Evolutionary conservation across 1,139 yeast species (phyloP).

Genomic region (Yamadazyma sp.): DNA sequence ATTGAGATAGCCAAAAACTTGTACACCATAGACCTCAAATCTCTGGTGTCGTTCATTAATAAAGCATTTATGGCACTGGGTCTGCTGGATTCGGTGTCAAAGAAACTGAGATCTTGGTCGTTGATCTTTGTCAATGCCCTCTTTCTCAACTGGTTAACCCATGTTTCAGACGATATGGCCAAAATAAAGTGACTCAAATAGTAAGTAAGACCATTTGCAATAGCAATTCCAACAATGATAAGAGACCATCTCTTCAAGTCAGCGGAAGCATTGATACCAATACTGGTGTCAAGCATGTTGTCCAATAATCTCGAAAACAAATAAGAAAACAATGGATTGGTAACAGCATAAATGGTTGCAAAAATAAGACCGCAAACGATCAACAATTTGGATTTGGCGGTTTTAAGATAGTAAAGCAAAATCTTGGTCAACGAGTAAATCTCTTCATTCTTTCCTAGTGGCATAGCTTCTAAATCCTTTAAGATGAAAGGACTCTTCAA

Average conservation of each 20-base stretch:
- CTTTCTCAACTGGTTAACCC: constrained; percentile 62
- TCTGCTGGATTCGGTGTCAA: constrained; percentile 33
- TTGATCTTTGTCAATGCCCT: constrained; percentile 48
- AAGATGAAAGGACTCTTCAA: constrained; percentile 26
- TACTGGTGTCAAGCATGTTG: constrained; percentile 50
- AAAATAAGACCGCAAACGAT: constrained; percentile 52
- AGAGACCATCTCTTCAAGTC: constrained; percentile 63
- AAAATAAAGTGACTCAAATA: constrained; percentile 53
- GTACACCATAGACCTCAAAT: constrained; percentile 62
- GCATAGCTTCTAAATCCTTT: constrained; percentile 17
- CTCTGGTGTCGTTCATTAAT: constrained; percentile 78
- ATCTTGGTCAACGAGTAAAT: constrained; percentile 16
- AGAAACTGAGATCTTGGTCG: constrained; percentile 58
- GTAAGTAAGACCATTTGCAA: constrained; percentile 57
- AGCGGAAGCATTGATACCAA: constrained; percentile 20
- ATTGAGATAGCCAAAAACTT: constrained; percentile 56
- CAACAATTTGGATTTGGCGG: constrained; percentile 31
- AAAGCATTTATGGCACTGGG: constrained; percentile 65
- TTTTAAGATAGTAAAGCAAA: constrained; percentile 12
- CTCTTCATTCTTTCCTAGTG: constrained; percentile 11
- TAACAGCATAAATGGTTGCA: constrained; percentile 58
- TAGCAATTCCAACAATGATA: constrained; percentile 58
- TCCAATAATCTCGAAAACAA: constrained; percentile 68
- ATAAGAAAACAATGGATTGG: constrained; percentile 77
- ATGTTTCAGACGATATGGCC: constrained; percentile 61